A percentile compares a stretch with the other conserved stretches of the same genome.
phyloP scores from a whole-genome alignment of 495 filamentous ascomycete genomes.

The Neurospora sp. region DNA sequence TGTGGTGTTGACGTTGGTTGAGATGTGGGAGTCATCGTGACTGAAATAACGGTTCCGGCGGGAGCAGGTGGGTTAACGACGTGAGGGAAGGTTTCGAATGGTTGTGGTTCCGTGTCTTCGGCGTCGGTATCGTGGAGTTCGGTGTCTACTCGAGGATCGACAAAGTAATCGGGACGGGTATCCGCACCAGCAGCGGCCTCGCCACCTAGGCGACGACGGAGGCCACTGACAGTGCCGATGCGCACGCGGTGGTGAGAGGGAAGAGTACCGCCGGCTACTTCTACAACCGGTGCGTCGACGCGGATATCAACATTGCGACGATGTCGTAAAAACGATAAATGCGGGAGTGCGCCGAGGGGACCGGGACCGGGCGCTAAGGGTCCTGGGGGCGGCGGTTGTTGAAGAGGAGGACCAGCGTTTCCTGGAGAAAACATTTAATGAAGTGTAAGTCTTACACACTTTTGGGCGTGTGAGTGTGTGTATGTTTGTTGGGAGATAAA shows the following conservation, averaged over 20 bases:
- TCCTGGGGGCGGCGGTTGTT: background rate
- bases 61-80: background rate
- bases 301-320: background rate
- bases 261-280: background rate
- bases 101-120: background rate
- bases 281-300: background rate
- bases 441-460: background rate
- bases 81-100: background rate
- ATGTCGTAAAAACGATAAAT: background rate
- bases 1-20: background rate
- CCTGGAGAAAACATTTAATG: background rate
- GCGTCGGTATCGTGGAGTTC: background rate
- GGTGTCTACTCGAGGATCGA: background rate
- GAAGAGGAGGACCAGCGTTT: background rate
- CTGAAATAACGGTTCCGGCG: constrained; percentile 6
- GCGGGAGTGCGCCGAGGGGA: background rate
- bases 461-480: background rate
- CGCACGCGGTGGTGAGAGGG: background rate
- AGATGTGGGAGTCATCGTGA: constrained; percentile 16
- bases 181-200: background rate
- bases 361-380: background rate
- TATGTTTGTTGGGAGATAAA: background rate
- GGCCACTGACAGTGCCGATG: background rate
- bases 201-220: background rate
- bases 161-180: background rate